A percentile compares a stretch with the other conserved stretches of the same genome.
phyloP scores from a whole-genome alignment of 1,284 basidiomycete genomes.

The Tausonia pullulans region DNA sequence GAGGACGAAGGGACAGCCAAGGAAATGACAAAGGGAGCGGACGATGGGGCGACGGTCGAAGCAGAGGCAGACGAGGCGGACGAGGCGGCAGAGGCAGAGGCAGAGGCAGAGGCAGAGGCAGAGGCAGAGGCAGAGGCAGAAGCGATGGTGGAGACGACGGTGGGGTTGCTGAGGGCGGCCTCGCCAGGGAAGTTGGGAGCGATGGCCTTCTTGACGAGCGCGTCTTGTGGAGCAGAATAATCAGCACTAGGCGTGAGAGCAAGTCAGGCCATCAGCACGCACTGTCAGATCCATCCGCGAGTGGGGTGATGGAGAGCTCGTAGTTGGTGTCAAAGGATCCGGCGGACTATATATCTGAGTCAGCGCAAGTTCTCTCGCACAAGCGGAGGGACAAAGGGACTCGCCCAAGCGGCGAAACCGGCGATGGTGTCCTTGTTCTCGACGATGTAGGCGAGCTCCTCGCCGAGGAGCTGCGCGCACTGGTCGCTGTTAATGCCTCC shows the following conservation, averaged over 20 bases:
- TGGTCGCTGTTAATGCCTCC: constrained; percentile 42
- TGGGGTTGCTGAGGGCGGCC: not conserved
- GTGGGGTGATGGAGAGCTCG: constrained; percentile 24
- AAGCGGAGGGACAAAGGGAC: too few species aligned
- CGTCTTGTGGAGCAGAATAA: constrained; percentile 1
- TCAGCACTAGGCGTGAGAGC: too few species aligned
- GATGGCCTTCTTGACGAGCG: constrained; percentile 24
- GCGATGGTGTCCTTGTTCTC: constrained; percentile 38
- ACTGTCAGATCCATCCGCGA: constrained; percentile 21
- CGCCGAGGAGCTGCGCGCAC: constrained; percentile 24
- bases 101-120: constrained; percentile 1
- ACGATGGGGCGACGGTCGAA: not conserved
- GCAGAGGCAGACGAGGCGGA: not conserved
- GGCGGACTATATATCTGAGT: constrained; percentile 10
- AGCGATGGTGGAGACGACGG: constrained; percentile 4
- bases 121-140: not conserved
- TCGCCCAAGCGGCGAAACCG: constrained; percentile 45
- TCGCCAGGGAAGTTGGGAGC: constrained; percentile 26
- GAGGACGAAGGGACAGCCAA: not conserved
- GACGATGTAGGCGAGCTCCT: constrained; percentile 40
- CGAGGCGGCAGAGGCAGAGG: constrained; percentile 1
- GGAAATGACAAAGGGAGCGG: not conserved
- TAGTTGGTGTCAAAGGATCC: constrained; percentile 26
- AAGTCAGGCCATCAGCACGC: too few species aligned
- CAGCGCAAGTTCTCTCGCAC: too few species aligned